These are phyloP conservation scores for Candida sojae DNA, from an alignment of 1,139 yeast species.

Conservation along the genomic window DNA sequence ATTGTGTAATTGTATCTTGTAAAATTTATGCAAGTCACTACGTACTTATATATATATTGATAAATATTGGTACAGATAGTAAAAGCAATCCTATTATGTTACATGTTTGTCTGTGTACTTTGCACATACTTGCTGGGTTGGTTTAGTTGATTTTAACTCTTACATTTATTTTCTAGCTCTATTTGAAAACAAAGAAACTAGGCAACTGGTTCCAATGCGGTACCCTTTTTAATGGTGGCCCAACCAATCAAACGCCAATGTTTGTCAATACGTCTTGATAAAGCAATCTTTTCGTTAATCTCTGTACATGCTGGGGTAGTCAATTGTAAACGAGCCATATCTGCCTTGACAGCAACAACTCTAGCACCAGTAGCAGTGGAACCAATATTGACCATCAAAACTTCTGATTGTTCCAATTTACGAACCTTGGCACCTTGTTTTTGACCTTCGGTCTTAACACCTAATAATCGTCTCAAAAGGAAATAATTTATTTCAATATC, in stretches of 20 bases:
- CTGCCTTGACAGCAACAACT: constrained; percentile 97
- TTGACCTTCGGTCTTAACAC: constrained; percentile 98
- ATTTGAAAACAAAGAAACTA: not conserved
- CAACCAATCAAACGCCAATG: constrained; percentile 99
- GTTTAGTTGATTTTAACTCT: too few relatives aligned
- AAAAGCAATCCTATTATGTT: not conserved
- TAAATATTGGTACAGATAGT: constrained; percentile 1
- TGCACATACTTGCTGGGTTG: too few relatives aligned
- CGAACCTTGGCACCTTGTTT: constrained; percentile 93
- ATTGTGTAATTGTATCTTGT: constrained; percentile 1
- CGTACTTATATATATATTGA: not conserved
- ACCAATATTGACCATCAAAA: constrained; percentile 98
- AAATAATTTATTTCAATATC: constrained; percentile 98
- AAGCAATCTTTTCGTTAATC: constrained; percentile 95
- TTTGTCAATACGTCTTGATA: constrained; percentile 98
- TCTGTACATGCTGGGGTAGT: constrained; percentile 99
- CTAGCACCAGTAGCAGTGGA: constrained; percentile 99
- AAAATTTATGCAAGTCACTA: not conserved
- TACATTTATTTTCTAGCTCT: not conserved
- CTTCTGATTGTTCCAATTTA: constrained; percentile 92
- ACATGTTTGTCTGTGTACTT: not conserved
- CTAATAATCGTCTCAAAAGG: constrained; percentile 92
- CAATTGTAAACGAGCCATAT: constrained; percentile 96
- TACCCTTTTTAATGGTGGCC: constrained; percentile 98
- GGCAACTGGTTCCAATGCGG: constrained; percentile 71